Evolutionary conservation across 1,284 basidiomycete species (phyloP).

Genomic region (Acaromyces ingoldii): DNA sequence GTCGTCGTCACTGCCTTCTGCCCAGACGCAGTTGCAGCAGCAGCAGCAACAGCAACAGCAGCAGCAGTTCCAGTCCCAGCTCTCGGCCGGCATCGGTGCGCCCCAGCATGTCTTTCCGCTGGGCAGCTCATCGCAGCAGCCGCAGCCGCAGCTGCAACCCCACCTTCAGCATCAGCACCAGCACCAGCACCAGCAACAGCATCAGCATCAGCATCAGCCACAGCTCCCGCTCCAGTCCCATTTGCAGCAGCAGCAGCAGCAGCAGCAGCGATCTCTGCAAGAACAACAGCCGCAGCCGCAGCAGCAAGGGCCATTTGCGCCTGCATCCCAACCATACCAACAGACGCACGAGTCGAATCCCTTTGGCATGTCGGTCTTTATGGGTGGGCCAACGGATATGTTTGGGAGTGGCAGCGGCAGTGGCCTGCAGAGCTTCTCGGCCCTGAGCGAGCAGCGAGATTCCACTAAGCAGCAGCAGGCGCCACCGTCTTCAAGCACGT

Average conservation of each 20-base stretch:
- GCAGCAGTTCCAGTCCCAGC: constrained; percentile 8
- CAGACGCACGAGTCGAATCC: neutral
- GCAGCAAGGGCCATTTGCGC: constrained; percentile 10
- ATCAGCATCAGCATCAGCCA: neutral
- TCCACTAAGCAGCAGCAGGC: neutral
- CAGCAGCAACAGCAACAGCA: constrained; percentile 14
- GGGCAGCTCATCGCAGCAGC: constrained; percentile 4
- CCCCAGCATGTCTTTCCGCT: neutral
- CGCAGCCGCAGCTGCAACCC: constrained; percentile 10
- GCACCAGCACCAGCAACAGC: constrained; percentile 7
- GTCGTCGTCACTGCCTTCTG: neutral
- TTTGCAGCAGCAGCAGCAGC: constrained; percentile 10
- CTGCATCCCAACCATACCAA: neutral
- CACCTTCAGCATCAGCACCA: constrained; percentile 7
- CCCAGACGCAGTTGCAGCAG: neutral
- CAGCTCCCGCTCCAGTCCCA: neutral
- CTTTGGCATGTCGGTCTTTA: too few relatives aligned
- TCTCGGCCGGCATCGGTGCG: too few relatives aligned
- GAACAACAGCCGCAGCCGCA: constrained; percentile 14
- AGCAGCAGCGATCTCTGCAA: constrained; percentile 9
- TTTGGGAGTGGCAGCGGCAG: neutral
- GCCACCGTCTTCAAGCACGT: neutral
- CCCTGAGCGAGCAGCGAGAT: neutral
- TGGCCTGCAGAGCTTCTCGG: neutral
- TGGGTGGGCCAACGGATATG: too few relatives aligned